phyloP scores from a whole-genome alignment of 441 rosid species.

The Codiaeum variegatum region DNA sequence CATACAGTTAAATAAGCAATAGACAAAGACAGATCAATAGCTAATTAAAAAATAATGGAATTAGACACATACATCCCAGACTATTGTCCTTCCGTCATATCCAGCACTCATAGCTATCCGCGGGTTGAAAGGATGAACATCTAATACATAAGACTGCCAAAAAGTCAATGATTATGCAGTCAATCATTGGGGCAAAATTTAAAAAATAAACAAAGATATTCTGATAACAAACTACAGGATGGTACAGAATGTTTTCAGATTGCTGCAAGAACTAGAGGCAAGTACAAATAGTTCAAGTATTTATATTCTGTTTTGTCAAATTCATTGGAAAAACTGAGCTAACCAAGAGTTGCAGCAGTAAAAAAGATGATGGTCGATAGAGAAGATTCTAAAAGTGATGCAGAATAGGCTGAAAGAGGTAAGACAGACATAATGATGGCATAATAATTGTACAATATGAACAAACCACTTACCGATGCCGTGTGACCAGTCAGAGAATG shows the following conservation, averaged over 20 bases:
- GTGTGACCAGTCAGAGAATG: conserved; percentile 97
- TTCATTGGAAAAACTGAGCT: not conserved
- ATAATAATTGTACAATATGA: conserved; percentile 4
- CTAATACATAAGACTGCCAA: conserved; percentile 96
- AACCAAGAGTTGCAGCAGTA: conserved; percentile 12
- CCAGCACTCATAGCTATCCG: conserved; percentile 99
- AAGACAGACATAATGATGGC: conserved; percentile 4
- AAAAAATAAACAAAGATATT: conserved; percentile 2
- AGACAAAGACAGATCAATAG: conserved; percentile 17
- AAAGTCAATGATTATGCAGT: conserved; percentile 23
- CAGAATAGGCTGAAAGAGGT: conserved; percentile 14
- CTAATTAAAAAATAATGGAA: conserved; percentile 16
- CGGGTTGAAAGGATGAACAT: conserved; percentile 98
- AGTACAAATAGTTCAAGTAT: conserved; percentile 5
- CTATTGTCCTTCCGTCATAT: conserved; percentile 91
- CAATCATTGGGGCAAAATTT: conserved; percentile 20
- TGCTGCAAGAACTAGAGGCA: not conserved
- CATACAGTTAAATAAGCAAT: conserved; percentile 24
- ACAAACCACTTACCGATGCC: conserved; percentile 66
- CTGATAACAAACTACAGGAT: not conserved
- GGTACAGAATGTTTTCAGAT: not conserved
- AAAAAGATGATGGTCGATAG: conserved; percentile 5
- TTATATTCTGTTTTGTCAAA: not conserved
- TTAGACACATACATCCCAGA: conserved; percentile 91
- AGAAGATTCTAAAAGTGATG: conserved; percentile 8